phyloP scores from a whole-genome alignment of 1,284 basidiomycete genomes.

The Rhodotorula sp. region DNA sequence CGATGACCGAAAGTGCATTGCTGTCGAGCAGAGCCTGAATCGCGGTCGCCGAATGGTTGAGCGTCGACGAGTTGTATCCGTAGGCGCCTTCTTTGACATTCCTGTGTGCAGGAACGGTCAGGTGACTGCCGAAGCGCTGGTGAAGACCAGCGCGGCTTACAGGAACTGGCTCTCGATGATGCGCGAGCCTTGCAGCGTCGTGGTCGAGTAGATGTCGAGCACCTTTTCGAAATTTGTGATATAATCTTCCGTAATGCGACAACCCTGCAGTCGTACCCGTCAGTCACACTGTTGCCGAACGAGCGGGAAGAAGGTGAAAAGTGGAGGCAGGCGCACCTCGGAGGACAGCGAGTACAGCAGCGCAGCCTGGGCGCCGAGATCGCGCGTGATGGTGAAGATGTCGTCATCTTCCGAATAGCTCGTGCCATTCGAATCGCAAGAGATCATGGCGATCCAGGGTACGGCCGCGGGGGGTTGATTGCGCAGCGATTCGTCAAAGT shows the following conservation, averaged over 20 bases:
- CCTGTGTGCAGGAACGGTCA: not conserved
- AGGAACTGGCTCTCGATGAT: conserved; percentile 53
- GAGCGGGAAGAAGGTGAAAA: conserved; percentile 1
- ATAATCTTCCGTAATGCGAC: conserved; percentile 72
- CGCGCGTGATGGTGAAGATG: conserved; percentile 74
- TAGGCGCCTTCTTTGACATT: conserved; percentile 40
- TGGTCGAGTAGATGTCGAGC: conserved; percentile 75
- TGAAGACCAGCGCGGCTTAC: conserved; percentile 26
- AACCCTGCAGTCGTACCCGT: conserved; percentile 55
- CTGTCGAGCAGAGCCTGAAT: conserved; percentile 60
- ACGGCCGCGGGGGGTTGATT: conserved; percentile 55
- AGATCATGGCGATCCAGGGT: conserved; percentile 84
- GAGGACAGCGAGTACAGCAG: conserved; percentile 49
- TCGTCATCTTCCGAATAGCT: conserved; percentile 60
- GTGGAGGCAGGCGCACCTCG: conserved; percentile 51
- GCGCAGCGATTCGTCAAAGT: conserved; percentile 44
- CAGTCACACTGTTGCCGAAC: not conserved
- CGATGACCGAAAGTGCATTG: conserved; percentile 35
- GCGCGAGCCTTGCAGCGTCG: conserved; percentile 50
- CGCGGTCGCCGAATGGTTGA: conserved; percentile 59
- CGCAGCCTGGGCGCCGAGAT: conserved; percentile 74
- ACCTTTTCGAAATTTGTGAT: conserved; percentile 67
- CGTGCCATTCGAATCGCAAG: conserved; percentile 75
- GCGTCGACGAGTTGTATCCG: conserved; percentile 61
- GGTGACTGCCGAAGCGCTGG: conserved; percentile 3